A percentile compares a stretch with the other conserved stretches of the same genome.
phyloP scores from a whole-genome alignment of 495 filamentous ascomycete species.

The Tuber indicum region DNA sequence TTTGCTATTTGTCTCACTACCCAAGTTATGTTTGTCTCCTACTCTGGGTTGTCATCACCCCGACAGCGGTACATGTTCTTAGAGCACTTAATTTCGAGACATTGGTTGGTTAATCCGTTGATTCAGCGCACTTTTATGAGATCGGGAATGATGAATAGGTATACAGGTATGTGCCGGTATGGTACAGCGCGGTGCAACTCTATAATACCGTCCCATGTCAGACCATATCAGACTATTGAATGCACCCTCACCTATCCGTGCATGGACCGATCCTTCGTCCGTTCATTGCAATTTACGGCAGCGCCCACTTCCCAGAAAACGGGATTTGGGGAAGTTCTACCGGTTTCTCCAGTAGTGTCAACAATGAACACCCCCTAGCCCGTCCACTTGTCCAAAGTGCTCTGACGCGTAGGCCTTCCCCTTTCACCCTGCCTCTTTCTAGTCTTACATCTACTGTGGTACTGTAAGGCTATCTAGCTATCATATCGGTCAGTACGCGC shows the following conservation, averaged over 20 bases:
- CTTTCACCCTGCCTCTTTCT: neutral
- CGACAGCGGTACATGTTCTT: neutral
- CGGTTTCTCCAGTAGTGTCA: neutral
- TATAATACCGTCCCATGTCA: neutral
- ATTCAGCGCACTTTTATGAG: neutral
- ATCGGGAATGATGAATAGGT: neutral
- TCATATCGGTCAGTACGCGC: neutral
- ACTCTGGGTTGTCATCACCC: neutral
- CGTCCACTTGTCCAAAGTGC: neutral
- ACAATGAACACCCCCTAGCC: neutral
- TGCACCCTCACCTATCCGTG: neutral
- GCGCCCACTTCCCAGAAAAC: neutral
- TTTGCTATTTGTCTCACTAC: neutral
- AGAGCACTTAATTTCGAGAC: neutral
- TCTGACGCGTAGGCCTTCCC: neutral
- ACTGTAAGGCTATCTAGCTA: neutral
- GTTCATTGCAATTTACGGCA: neutral
- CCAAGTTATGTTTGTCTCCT: neutral
- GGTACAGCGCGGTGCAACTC: neutral
- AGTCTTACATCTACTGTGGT: neutral
- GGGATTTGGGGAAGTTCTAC: neutral
- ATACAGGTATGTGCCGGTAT: neutral
- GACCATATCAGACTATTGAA: neutral
- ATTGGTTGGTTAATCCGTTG: neutral
- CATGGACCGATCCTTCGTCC: neutral